phyloP scores from a whole-genome alignment of 2,329 filamentous ascomycete genomes.

The Cordyceps militaris region DNA sequence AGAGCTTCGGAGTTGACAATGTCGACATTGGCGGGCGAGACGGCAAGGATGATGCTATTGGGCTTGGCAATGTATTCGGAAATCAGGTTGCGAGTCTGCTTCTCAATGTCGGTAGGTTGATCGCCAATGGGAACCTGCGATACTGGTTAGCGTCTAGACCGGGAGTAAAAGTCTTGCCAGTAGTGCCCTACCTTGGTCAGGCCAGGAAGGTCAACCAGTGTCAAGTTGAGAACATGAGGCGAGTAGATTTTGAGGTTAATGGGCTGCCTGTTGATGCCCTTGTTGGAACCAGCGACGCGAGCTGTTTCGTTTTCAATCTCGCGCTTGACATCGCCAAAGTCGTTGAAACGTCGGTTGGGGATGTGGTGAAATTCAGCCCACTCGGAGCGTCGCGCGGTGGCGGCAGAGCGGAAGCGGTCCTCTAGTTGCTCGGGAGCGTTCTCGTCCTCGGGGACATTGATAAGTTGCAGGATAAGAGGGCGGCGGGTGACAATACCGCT shows the following conservation, averaged over 20 bases:
- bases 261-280: conserved; percentile 93
- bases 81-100: conserved; percentile 93
- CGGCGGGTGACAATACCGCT: conserved; percentile 94
- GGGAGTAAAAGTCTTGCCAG: neutral
- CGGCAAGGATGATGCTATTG: conserved; percentile 94
- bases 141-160: neutral
- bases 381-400: conserved; percentile 56
- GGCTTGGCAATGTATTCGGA: conserved; percentile 98
- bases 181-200: conserved; percentile 69
- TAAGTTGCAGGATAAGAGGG: conserved; percentile 92
- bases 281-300: conserved; percentile 87
- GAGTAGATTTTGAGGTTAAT: conserved; percentile 99
- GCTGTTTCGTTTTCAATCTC: conserved; percentile 97
- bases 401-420: conserved; percentile 70
- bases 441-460: conserved; percentile 83
- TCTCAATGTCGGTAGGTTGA: conserved; percentile 95
- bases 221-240: conserved; percentile 91
- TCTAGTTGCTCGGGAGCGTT: conserved; percentile 57
- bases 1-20: conserved; percentile 96
- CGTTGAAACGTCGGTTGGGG: conserved; percentile 78
- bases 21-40: conserved; percentile 95
- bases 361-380: conserved; percentile 98
- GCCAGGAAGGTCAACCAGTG: conserved; percentile 89
- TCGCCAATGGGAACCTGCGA: conserved; percentile 86
- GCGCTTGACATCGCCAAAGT: conserved; percentile 87